phyloP scores from a whole-genome alignment of 495 filamentous ascomycete genomes.

The Geopyxis carbonaria region DNA sequence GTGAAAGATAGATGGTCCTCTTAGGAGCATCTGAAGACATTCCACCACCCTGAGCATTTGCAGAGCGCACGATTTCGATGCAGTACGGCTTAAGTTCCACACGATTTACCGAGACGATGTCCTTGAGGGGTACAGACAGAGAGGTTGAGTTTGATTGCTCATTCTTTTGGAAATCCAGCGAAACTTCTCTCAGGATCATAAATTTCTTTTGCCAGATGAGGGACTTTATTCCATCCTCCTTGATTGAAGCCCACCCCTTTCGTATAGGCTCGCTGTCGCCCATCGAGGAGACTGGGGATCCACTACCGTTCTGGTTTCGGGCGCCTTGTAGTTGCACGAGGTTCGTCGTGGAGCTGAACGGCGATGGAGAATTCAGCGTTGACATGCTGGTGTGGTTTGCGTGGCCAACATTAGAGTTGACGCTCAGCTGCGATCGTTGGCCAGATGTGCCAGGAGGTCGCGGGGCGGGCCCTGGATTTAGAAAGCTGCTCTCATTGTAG shows the following conservation, averaged over 20 bases:
- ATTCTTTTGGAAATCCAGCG: constrained; percentile 80
- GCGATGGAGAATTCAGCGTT: constrained; percentile 37
- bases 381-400: constrained; percentile 63
- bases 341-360: constrained; percentile 48
- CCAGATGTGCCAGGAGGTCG: constrained; percentile 55
- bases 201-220: constrained; percentile 85
- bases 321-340: constrained; percentile 45
- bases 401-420: constrained; percentile 39
- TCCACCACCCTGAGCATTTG: constrained; percentile 33
- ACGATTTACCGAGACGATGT: constrained; percentile 68
- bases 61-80: constrained; percentile 70
- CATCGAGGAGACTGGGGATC: constrained; percentile 24
- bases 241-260: constrained; percentile 67
- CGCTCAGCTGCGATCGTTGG: constrained; percentile 39
- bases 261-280: constrained; percentile 68
- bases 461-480: constrained; percentile 92
- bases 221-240: constrained; percentile 72
- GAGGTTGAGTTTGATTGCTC: constrained; percentile 61
- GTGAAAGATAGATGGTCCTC: constrained; percentile 67
- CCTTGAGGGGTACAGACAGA: constrained; percentile 58
- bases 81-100: constrained; percentile 75
- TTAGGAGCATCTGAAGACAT: constrained; percentile 55
- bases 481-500: constrained; percentile 38
- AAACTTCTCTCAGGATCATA: constrained; percentile 70
- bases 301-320: constrained; percentile 8